A percentile compares a stretch with the other conserved stretches of the same genome.
Conservation (phyloP, 176 grass and related monocot species). For the Avena atlantica region DNA sequence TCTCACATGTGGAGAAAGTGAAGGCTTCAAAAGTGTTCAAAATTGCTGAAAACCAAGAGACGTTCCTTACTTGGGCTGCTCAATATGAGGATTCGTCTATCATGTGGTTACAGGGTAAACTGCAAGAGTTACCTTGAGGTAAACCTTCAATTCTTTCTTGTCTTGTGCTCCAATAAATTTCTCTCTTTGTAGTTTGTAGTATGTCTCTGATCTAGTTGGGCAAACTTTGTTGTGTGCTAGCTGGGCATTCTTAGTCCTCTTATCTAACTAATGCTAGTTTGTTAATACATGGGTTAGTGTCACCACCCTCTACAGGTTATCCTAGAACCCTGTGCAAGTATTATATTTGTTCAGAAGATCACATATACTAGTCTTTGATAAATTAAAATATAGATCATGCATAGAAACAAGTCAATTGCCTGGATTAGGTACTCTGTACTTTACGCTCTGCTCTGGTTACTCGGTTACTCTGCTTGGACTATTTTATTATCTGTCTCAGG, state of each 20-base stretch:
- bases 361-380: constrained; percentile 29
- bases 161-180: no score
- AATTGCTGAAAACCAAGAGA: no score
- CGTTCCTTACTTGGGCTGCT: no score
- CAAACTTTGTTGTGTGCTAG: no score
- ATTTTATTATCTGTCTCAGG: constrained; percentile 10
- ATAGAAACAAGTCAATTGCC: constrained; percentile 8
- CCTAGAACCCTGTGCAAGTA: neutral
- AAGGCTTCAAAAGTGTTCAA: no score
- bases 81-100: no score
- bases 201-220: no score
- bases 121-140: no score
- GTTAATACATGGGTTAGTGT: neutral
- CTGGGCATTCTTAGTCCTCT: constrained; percentile 30
- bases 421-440: constrained; percentile 23
- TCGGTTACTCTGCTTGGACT: neutral
- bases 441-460: constrained; percentile 13
- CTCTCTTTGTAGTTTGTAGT: no score
- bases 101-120: no score
- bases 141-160: no score
- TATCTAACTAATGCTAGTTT: constrained; percentile 28
- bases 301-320: constrained; percentile 34
- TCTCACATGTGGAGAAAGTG: no score
- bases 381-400: constrained; percentile 26
- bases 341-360: constrained; percentile 23